Evolutionary conservation across 73 alveolate genomes (phyloP).

Genomic region (Paramecium biaurelia): DNA sequence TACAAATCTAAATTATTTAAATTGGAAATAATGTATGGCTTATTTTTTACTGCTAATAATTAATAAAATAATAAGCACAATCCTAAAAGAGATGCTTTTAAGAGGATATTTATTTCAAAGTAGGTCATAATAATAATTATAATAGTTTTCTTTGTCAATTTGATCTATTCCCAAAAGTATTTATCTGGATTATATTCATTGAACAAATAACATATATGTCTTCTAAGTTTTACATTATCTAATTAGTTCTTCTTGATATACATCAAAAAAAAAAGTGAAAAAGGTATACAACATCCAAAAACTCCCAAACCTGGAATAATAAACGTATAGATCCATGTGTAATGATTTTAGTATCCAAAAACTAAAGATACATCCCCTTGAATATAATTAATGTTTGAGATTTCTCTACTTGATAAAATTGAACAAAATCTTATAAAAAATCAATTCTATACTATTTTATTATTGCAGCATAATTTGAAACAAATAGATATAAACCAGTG

Average conservation of each 20-base stretch:
- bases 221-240: neutral
- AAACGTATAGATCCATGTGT: neutral
- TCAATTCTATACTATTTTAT: neutral
- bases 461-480: neutral
- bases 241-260: neutral
- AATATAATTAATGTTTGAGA: neutral
- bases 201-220: neutral
- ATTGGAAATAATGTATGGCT: neutral
- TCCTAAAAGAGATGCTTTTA: neutral
- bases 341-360: neutral
- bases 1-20: neutral
- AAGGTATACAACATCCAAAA: neutral
- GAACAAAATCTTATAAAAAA: neutral
- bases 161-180: neutral
- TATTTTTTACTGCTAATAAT: neutral
- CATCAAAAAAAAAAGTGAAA: neutral
- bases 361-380: neutral
- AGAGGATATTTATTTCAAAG: neutral
- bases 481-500: neutral
- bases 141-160: neutral
- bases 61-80: neutral
- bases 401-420: neutral
- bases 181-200: neutral
- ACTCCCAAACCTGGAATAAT: neutral
- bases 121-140: neutral